phyloP scores from a whole-genome alignment of 306 rosid species.

The Prunus mume region DNA sequence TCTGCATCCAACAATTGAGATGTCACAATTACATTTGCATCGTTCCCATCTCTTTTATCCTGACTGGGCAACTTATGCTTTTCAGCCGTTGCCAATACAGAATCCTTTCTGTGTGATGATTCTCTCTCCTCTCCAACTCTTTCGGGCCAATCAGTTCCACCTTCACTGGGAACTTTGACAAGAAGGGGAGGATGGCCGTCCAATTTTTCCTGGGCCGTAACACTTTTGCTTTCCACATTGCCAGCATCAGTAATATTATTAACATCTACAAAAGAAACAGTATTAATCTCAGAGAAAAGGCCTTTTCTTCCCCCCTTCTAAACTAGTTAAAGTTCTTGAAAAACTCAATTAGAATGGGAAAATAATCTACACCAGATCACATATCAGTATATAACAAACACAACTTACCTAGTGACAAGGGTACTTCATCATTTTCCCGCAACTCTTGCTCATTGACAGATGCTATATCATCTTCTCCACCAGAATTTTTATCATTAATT shows the following conservation, averaged over 20 bases:
- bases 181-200: conserved; percentile 23
- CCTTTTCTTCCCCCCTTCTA: neutral
- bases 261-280: conserved; percentile 31
- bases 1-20: conserved; percentile 29
- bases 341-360: neutral
- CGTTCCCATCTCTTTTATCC: conserved; percentile 26
- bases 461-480: conserved; percentile 17
- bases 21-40: conserved; percentile 23
- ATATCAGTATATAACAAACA: conserved; percentile 17
- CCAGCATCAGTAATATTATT: conserved; percentile 23
- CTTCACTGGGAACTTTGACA: conserved; percentile 30
- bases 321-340: neutral
- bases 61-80: conserved; percentile 23
- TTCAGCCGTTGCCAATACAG: conserved; percentile 29
- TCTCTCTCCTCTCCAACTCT: conserved; percentile 39
- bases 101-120: conserved; percentile 28
- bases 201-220: conserved; percentile 33
- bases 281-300: conserved; percentile 16
- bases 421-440: conserved; percentile 12
- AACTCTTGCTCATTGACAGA: conserved; percentile 17
- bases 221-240: conserved; percentile 24
- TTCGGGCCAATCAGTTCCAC: conserved; percentile 23
- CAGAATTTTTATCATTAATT: conserved; percentile 6
- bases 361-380: neutral
- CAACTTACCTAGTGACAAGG: conserved; percentile 30